phyloP scores from a whole-genome alignment of 495 filamentous ascomycete species.

The Penicillium dipodomyicola region DNA sequence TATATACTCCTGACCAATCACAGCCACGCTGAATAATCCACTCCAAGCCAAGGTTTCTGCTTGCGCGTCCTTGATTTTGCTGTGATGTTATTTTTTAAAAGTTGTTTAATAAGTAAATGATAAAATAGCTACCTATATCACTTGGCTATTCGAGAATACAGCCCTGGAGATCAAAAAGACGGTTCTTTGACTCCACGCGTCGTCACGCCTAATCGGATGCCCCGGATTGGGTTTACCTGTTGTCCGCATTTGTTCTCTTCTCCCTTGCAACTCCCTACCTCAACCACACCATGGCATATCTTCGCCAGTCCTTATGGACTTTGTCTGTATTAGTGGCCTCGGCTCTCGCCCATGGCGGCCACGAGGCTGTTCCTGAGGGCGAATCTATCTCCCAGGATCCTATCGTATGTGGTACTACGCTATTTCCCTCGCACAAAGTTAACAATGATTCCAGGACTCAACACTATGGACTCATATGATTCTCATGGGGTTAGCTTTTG shows the following conservation, averaged over 20 bases:
- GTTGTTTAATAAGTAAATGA: too few species aligned
- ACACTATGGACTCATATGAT: slow-evolving; percentile 94
- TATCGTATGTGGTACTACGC: slow-evolving; percentile 60
- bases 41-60: neutral
- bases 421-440: neutral
- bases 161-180: neutral
- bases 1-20: slow-evolving; percentile 15
- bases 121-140: too few species aligned
- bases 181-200: neutral
- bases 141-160: neutral
- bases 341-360: slow-evolving; percentile 67
- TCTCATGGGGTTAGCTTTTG: slow-evolving; percentile 82
- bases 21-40: slow-evolving; percentile 18
- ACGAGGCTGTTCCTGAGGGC: slow-evolving; percentile 73
- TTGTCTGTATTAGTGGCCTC: slow-evolving; percentile 33
- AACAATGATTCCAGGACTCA: slow-evolving; percentile 54
- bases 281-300: slow-evolving; percentile 21
- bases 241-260: slow-evolving; percentile 12
- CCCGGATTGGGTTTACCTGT: slow-evolving; percentile 26
- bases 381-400: slow-evolving; percentile 74
- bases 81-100: neutral
- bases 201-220: slow-evolving; percentile 21
- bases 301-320: slow-evolving; percentile 21
- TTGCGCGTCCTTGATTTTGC: neutral
- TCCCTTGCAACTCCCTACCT: slow-evolving; percentile 9